phyloP scores from a whole-genome alignment of 2,329 filamentous ascomycete species.

The Aspergillus texensis region DNA sequence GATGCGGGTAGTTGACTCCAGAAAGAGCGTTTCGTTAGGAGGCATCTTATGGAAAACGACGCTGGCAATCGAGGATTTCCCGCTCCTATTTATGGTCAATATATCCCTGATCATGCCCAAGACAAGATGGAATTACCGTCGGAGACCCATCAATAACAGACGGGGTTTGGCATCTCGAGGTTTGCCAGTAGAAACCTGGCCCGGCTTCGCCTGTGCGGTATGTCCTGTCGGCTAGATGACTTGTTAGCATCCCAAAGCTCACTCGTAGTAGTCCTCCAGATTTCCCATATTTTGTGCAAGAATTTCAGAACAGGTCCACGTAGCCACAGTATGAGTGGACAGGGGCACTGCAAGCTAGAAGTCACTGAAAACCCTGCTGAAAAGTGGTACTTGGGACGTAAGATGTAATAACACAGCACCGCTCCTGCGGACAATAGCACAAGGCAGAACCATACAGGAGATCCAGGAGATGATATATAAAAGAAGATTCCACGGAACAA shows the following conservation, averaged over 20 bases:
- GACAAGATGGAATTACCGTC: constrained; percentile 64
- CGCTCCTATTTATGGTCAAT: constrained; percentile 66
- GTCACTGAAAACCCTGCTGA: neutral
- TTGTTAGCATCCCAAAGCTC: constrained; percentile 32
- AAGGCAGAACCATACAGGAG: neutral
- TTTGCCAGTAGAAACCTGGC: constrained; percentile 41
- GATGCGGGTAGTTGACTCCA: constrained; percentile 92
- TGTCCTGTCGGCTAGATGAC: constrained; percentile 28
- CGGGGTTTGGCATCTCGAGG: constrained; percentile 72
- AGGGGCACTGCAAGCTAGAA: neutral
- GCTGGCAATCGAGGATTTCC: constrained; percentile 97
- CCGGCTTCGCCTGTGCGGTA: constrained; percentile 29
- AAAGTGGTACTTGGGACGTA: neutral
- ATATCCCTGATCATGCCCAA: neutral
- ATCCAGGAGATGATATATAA: neutral
- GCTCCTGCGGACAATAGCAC: neutral
- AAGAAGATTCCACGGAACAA: neutral
- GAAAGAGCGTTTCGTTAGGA: constrained; percentile 90
- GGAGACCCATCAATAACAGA: constrained; percentile 90
- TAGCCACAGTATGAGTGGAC: neutral
- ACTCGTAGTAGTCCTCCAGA: neutral
- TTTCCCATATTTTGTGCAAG: neutral
- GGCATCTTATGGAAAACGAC: constrained; percentile 99
- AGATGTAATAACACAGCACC: too few species aligned
- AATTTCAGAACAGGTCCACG: neutral